Evolutionary conservation across 176 grass and related monocot genomes (phyloP).

Genomic region (Paspalum notatum): DNA sequence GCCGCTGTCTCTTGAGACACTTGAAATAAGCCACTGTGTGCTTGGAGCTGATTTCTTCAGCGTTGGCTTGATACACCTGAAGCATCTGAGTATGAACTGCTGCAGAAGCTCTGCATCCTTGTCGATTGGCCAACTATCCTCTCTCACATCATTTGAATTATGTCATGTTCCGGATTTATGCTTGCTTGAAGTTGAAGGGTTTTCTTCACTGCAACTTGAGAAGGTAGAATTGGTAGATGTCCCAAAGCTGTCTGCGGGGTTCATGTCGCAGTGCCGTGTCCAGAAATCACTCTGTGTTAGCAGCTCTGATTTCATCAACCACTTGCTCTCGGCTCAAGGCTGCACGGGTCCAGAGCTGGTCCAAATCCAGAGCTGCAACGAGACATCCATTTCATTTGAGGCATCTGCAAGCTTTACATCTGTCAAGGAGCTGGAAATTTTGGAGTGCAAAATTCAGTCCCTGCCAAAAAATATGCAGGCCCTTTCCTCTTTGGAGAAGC

Average conservation of each 20-base stretch:
- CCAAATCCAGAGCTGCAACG: background rate
- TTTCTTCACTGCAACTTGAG: background rate
- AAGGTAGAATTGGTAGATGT: background rate
- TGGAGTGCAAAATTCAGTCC: fast-evolving
- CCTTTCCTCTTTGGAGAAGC: background rate
- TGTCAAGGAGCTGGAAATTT: background rate
- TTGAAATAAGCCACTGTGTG: fast-evolving
- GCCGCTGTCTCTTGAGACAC: fast-evolving
- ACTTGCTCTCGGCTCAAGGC: conserved; percentile 6
- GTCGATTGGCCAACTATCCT: background rate
- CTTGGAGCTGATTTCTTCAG: background rate
- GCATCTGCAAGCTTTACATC: background rate
- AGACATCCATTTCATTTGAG: background rate
- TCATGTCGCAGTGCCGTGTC: background rate
- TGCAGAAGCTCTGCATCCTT: conserved; percentile 10
- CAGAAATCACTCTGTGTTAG: background rate
- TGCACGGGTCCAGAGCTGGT: background rate
- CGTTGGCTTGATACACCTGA: background rate
- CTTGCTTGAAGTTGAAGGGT: background rate
- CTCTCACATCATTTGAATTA: background rate
- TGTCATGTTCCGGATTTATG: background rate
- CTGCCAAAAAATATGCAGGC: background rate
- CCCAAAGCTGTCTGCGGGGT: background rate
- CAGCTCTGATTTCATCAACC: background rate
- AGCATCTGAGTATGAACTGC: fast-evolving